These are phyloP conservation scores for Alternaria incomplexa DNA, from an alignment of 2,329 filamentous ascomycete species.

Conservation along the genomic window DNA sequence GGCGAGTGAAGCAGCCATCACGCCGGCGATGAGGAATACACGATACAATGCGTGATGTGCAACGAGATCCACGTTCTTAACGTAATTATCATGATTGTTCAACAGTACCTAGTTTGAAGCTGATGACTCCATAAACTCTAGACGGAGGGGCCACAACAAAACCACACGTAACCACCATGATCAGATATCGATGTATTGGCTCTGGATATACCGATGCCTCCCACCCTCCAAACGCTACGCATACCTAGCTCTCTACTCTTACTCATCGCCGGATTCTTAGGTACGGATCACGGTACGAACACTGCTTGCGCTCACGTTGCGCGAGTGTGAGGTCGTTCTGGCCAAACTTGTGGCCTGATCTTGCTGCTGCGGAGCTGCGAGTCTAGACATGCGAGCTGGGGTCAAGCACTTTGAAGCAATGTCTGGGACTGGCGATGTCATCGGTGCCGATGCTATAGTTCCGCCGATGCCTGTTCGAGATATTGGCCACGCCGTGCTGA, in stretches of 20 bases:
- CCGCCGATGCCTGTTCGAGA: conserved; percentile 35
- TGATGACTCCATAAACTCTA: neutral
- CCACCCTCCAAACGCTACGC: neutral
- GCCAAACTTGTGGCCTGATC: neutral
- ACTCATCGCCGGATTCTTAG: neutral
- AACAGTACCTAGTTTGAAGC: neutral
- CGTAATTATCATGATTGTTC: neutral
- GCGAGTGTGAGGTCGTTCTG: neutral
- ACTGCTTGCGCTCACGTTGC: neutral
- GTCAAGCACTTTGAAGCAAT: neutral
- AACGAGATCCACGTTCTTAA: neutral
- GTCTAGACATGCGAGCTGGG: neutral
- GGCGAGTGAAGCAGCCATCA: neutral
- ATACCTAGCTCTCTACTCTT: neutral
- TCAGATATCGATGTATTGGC: neutral
- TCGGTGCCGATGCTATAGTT: conserved; percentile 38
- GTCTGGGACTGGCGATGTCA: conserved; percentile 27
- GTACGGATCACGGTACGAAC: neutral
- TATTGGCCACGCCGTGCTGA: conserved; percentile 17
- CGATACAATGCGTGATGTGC: neutral
- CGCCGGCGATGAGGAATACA: neutral
- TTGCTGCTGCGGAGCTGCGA: neutral
- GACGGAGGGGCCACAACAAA: neutral
- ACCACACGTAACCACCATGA: neutral
- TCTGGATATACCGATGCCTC: neutral